A percentile compares a stretch with the other conserved stretches of the same genome.
These are phyloP conservation scores for Cytauxzoon felis DNA, from an alignment of 169 alveolate species.

Conservation along the genomic window DNA sequence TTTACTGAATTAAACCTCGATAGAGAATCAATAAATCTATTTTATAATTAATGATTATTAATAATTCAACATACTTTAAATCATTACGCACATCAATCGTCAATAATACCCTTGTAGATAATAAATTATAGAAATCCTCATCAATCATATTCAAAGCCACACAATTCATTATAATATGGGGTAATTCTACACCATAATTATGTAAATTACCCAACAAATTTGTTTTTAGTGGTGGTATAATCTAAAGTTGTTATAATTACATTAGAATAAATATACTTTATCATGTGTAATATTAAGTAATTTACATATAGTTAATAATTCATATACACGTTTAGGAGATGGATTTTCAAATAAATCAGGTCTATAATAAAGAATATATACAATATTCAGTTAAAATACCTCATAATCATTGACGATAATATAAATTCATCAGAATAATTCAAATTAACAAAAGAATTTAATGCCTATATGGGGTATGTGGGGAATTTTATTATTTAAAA, in stretches of 20 bases:
- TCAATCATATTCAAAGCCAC: slow-evolving; percentile 8
- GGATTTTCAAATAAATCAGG: slow-evolving; percentile 17
- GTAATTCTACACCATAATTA: slow-evolving; percentile 35
- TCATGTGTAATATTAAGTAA: slow-evolving; percentile 41
- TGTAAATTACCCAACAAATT: slow-evolving; percentile 20
- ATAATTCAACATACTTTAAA: not conserved
- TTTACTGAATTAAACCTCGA: slow-evolving; percentile 28
- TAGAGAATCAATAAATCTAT: slow-evolving; percentile 37
- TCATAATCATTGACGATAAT: slow-evolving; percentile 2
- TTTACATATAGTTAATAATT: slow-evolving; percentile 25
- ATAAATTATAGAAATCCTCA: slow-evolving; percentile 3
- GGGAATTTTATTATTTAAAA: not conserved
- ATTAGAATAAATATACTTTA: not conserved
- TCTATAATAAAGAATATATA: not conserved
- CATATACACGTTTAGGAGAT: slow-evolving; percentile 43
- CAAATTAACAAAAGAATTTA: slow-evolving; percentile 32
- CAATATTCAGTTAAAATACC: slow-evolving; percentile 2
- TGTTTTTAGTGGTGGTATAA: slow-evolving; percentile 17
- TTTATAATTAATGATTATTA: not conserved
- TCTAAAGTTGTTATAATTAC: not conserved
- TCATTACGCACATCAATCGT: not conserved
- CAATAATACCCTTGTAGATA: slow-evolving; percentile 16
- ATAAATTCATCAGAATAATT: slow-evolving; percentile 27
- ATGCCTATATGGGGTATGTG: not conserved
- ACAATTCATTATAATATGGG: slow-evolving; percentile 16